Evolutionary conservation across 306 rosid genomes (phyloP).

Genomic region (Cucumis cinereus): DNA sequence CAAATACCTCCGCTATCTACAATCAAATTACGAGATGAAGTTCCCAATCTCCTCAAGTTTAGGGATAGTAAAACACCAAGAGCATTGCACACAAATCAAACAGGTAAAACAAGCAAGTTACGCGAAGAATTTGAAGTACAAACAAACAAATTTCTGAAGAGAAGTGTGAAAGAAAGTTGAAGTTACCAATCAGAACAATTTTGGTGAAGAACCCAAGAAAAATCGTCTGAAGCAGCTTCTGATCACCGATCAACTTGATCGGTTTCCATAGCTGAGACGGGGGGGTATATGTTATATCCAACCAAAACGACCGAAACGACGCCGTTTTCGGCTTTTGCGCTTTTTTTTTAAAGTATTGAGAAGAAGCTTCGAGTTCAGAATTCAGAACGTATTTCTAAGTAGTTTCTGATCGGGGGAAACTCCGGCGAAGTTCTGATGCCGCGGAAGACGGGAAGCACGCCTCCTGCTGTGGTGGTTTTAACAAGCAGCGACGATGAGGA

Average conservation of each 20-base stretch:
- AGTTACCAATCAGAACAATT: neutral
- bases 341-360: neutral
- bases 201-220: neutral
- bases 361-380: neutral
- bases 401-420: neutral
- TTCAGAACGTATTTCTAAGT: neutral
- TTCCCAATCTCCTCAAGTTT: neutral
- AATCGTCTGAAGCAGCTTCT: neutral
- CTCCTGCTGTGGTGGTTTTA: slow-evolving; percentile 14
- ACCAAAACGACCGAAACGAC: neutral
- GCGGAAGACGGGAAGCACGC: slow-evolving; percentile 15
- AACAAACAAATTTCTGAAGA: neutral
- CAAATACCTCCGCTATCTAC: neutral
- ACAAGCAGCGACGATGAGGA: slow-evolving; percentile 29
- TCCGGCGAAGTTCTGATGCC: neutral
- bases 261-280: neutral
- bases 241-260: neutral
- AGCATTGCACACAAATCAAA: neutral
- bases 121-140: neutral
- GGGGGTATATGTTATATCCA: neutral
- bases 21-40: neutral
- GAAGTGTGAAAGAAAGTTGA: neutral
- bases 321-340: neutral
- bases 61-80: neutral
- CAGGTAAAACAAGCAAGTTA: neutral